Percentiles rank a stretch among this genome's conserved stretches.
These are phyloP conservation scores for Escallonia rubra DNA, from an alignment of 129 eudicot species.

Conservation along the genomic window DNA sequence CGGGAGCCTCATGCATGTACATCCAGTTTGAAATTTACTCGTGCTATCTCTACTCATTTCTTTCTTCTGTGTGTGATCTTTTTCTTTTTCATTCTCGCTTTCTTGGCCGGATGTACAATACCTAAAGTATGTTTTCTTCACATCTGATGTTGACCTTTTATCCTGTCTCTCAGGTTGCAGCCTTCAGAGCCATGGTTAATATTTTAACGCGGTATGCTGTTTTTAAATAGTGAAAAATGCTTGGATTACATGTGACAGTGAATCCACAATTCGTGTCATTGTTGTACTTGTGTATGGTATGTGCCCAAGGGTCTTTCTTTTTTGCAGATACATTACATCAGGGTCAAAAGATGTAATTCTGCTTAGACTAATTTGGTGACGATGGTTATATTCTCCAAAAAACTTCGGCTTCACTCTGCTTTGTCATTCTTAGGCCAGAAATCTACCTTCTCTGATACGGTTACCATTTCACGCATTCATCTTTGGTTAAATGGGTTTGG, in stretches of 20 bases:
- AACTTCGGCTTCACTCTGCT: no score
- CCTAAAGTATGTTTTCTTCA: constrained; percentile 8
- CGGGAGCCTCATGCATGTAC: no score
- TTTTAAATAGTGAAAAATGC: not conserved
- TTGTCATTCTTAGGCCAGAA: no score
- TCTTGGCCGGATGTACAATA: not conserved
- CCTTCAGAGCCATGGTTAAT: constrained; percentile 99
- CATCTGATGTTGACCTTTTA: constrained; percentile 10
- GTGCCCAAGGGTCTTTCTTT: not conserved
- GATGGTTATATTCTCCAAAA: no score
- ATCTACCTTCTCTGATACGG: no score
- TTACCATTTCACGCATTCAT: no score
- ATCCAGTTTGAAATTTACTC: not conserved
- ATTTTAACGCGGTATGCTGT: constrained; percentile 80
- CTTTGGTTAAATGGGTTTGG: constrained; percentile 3
- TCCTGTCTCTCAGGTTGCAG: constrained; percentile 70
- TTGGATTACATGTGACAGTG: not conserved
- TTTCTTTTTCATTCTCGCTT: not conserved
- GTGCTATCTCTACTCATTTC: not conserved
- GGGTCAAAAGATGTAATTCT: not conserved
- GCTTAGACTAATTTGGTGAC: not conserved
- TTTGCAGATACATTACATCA: not conserved
- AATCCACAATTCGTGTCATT: not conserved
- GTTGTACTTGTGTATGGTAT: not conserved
- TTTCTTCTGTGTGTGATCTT: not conserved